phyloP scores from a whole-genome alignment of 1,284 basidiomycete species.

The Rhodotorula sp. region DNA sequence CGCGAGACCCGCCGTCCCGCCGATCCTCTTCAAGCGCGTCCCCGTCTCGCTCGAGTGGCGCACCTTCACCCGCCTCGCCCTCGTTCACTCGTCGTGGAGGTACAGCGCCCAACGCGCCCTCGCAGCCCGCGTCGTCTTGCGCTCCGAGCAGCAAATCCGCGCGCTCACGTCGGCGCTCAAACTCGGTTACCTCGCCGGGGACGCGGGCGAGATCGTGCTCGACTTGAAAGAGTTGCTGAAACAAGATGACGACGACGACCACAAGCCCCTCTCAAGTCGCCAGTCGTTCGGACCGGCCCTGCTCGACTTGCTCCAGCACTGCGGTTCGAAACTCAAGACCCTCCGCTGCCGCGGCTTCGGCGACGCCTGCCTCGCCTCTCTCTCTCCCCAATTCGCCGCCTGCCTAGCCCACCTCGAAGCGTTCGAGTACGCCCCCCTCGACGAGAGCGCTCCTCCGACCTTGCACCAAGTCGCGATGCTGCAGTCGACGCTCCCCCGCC shows the following conservation, averaged over 20 bases:
- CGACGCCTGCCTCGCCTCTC: not conserved
- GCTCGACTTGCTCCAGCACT: not conserved
- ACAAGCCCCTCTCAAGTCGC: not conserved
- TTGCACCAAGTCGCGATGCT: not conserved
- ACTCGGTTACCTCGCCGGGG: not conserved
- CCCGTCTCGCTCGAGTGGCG: not conserved
- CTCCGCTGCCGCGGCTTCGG: slow-evolving; percentile 21
- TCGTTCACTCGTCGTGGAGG: slow-evolving; percentile 21
- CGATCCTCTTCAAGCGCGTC: no score
- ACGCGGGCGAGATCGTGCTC: slow-evolving; percentile 19
- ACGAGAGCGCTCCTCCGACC: not conserved
- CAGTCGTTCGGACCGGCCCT: not conserved
- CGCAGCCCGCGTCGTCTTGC: slow-evolving; percentile 2
- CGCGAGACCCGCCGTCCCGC: slow-evolving; percentile 6
- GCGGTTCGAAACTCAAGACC: not conserved
- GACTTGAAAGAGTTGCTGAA: slow-evolving; percentile 11
- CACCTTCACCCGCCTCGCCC: not conserved
- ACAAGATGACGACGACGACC: not conserved
- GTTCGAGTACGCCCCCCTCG: slow-evolving; percentile 16
- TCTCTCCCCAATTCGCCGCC: not conserved
- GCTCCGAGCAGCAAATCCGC: not conserved
- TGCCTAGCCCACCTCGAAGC: slow-evolving; percentile 3
- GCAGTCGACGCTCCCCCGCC: not conserved
- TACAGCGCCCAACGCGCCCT: not conserved
- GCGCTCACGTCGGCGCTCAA: not conserved